Evolutionary conservation across 352 stramenopile species (phyloP).

Genomic region (Blastocystis sp.): DNA sequence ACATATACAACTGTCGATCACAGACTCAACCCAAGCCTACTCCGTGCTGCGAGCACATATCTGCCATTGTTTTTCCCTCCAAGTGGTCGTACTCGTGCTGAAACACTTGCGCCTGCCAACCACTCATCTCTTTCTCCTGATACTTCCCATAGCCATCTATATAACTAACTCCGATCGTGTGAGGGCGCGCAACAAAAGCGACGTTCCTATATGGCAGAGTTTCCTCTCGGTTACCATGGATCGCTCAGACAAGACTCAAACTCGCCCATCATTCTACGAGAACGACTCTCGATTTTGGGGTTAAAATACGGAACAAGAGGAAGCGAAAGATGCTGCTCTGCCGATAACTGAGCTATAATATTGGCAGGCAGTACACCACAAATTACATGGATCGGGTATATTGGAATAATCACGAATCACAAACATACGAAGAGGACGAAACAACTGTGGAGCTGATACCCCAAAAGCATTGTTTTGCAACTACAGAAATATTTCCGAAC

Average conservation of each 20-base stretch:
- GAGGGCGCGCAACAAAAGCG: constrained; percentile 42
- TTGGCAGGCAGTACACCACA: background rate
- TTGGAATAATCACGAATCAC: constrained; percentile 51
- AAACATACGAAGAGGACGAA: constrained; percentile 46
- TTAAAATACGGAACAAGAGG: constrained; percentile 44
- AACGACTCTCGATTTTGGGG: constrained; percentile 16
- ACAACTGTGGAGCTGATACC: constrained; percentile 46
- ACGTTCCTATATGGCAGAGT: background rate
- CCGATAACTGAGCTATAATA: background rate
- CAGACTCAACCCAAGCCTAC: background rate
- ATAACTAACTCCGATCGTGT: constrained; percentile 37
- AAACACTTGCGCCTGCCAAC: constrained; percentile 51
- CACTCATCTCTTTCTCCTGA: constrained; percentile 9
- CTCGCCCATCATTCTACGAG: constrained; percentile 16
- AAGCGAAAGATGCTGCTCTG: background rate
- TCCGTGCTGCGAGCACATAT: constrained; percentile 34
- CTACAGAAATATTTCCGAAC: background rate
- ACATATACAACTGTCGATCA: constrained; percentile 20
- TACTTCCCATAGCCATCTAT: constrained; percentile 54
- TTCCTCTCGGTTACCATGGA: background rate
- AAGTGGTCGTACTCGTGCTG: constrained; percentile 59
- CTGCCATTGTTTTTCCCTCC: constrained; percentile 48
- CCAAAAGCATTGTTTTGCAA: constrained; percentile 54
- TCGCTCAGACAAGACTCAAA: constrained; percentile 58
- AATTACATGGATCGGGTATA: constrained; percentile 24